These are phyloP conservation scores for Smallanthus sonchifolius DNA, from an alignment of 129 eudicot genomes.

Conservation along the genomic window DNA sequence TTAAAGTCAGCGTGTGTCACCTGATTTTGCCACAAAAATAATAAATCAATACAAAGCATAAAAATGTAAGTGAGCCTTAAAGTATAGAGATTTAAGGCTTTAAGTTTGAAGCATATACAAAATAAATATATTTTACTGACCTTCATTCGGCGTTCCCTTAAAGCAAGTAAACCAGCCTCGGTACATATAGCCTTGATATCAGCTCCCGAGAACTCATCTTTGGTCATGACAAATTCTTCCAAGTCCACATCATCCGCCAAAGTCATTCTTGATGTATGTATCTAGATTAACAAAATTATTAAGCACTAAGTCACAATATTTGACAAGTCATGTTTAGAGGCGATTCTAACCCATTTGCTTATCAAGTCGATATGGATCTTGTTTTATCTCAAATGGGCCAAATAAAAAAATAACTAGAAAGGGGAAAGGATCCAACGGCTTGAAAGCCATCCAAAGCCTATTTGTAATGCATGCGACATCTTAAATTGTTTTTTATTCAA, in stretches of 20 bases:
- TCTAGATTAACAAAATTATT: constrained; percentile 35
- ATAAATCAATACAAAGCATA: not conserved
- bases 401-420: not conserved
- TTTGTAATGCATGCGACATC: not conserved
- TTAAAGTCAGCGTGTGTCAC: constrained; percentile 87
- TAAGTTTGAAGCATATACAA: not conserved
- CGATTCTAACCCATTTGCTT: not conserved
- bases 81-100: not conserved
- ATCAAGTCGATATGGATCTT: not conserved
- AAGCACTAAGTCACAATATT: not conserved
- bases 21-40: constrained; percentile 24
- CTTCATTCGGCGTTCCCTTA: constrained; percentile 97
- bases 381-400: not conserved
- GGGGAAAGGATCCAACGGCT: not conserved
- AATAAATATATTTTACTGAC: constrained; percentile 28
- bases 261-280: constrained; percentile 95
- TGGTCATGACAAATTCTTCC: constrained; percentile 93
- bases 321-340: not conserved
- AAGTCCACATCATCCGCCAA: constrained; percentile 87
- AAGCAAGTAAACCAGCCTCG: constrained; percentile 93
- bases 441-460: not conserved
- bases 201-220: constrained; percentile 98
- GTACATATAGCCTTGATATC: constrained; percentile 97
- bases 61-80: not conserved
- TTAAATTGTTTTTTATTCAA: not conserved